Evolutionary conservation across 345 rosid genomes (phyloP).

Genomic region (Heritiera littoralis): DNA sequence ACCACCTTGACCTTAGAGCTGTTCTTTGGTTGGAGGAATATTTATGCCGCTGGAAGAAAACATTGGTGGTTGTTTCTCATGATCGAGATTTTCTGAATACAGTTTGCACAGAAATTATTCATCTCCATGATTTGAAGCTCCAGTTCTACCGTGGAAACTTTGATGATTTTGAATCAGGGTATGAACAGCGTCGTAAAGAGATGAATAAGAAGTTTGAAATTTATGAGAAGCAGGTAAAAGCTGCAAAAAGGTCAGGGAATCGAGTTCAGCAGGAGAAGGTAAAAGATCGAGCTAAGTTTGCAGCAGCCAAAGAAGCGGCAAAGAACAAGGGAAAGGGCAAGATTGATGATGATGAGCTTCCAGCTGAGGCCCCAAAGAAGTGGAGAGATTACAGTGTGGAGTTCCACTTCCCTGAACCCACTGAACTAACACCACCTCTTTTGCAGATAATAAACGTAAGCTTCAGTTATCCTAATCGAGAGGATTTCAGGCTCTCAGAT

Average conservation of each 20-base stretch:
- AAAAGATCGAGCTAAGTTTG: constrained; percentile 74
- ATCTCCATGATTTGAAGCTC: constrained; percentile 84
- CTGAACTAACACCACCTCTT: constrained; percentile 92
- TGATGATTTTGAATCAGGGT: constrained; percentile 78
- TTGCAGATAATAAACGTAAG: constrained; percentile 87
- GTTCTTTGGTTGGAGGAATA: constrained; percentile 97
- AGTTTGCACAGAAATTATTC: constrained; percentile 86
- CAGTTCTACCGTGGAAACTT: constrained; percentile 87
- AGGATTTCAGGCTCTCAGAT: constrained; percentile 73
- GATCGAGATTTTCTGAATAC: constrained; percentile 94
- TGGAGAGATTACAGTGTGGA: constrained; percentile 94
- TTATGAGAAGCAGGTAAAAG: constrained; percentile 77
- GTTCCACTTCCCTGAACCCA: constrained; percentile 97
- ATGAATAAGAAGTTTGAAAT: constrained; percentile 78
- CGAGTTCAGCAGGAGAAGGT: constrained; percentile 87
- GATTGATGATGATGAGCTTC: constrained; percentile 69
- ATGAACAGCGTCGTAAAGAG: constrained; percentile 91
- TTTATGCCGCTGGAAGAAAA: constrained; percentile 88
- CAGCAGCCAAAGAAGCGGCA: constrained; percentile 73
- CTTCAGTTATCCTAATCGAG: constrained; percentile 80
- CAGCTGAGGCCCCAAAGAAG: constrained; percentile 71
- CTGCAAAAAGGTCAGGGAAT: constrained; percentile 82
- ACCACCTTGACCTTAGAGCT: constrained; percentile 95
- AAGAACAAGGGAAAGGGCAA: constrained; percentile 78
- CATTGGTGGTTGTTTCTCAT: constrained; percentile 91